Conservation (phyloP, 2,329 filamentous ascomycete genomes). For the Verticillium klebahnii region DNA sequence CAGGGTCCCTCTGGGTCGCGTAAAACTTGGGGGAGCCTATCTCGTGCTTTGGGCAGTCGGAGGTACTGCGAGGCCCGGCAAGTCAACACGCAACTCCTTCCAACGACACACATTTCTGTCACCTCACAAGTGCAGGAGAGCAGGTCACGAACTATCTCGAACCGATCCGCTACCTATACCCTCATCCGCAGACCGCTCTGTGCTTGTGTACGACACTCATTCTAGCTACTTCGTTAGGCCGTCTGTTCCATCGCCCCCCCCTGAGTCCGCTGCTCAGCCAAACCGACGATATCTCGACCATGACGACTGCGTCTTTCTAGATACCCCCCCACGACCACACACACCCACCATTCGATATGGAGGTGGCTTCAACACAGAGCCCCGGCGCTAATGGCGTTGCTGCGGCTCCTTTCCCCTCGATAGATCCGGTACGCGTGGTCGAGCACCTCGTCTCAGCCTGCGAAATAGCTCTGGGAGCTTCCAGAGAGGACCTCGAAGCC, state of each 20-base stretch:
- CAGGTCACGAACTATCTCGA: background rate
- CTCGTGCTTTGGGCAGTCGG: background rate
- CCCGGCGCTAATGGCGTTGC: slow-evolving; percentile 42
- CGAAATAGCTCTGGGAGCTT: slow-evolving; percentile 69
- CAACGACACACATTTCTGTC: slow-evolving; percentile 6
- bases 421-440: slow-evolving; percentile 66
- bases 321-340: slow-evolving; percentile 13
- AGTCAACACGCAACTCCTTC: background rate
- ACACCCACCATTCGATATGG: slow-evolving; percentile 36
- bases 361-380: slow-evolving; percentile 44
- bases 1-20: slow-evolving; percentile 18
- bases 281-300: slow-evolving; percentile 7
- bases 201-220: slow-evolving; percentile 3
- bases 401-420: slow-evolving; percentile 42
- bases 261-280: slow-evolving; percentile 6
- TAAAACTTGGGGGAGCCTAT: slow-evolving; percentile 6
- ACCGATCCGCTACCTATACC: background rate
- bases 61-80: background rate
- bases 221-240: background rate
- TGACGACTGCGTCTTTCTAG: slow-evolving; percentile 9
- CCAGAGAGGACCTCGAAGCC: slow-evolving; percentile 72
- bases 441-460: slow-evolving; percentile 69
- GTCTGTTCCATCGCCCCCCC: slow-evolving; percentile 5
- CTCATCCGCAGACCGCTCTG: background rate
- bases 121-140: background rate